Conservation (phyloP, 345 rosid genomes). For the Pistacia integerrima region DNA sequence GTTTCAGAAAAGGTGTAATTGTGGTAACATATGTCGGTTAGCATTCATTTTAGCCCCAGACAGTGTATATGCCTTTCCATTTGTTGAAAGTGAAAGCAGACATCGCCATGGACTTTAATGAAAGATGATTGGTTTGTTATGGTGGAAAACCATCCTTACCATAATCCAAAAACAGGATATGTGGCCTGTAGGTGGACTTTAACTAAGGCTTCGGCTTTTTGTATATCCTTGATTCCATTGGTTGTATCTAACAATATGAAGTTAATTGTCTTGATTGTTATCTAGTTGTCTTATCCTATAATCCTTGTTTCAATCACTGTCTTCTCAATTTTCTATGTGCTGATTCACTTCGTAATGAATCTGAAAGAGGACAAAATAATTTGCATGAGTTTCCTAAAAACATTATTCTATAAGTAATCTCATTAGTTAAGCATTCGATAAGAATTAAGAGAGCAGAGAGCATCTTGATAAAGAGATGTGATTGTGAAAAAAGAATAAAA, state of each 20-base stretch:
- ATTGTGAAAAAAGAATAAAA: no score
- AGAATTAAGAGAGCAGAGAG: neutral
- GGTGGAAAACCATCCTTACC: neutral
- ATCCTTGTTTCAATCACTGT: constrained; percentile 6
- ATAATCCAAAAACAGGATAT: neutral
- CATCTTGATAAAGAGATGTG: neutral
- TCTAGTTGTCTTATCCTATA: neutral
- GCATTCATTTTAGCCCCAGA: no score
- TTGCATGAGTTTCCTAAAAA: neutral
- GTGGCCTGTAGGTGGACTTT: neutral
- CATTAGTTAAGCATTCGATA: neutral
- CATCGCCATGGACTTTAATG: no score
- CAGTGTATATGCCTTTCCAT: no score
- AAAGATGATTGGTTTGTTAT: no score
- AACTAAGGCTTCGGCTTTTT: neutral
- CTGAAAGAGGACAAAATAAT: neutral
- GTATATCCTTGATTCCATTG: neutral
- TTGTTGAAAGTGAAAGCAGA: neutral
- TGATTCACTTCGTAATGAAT: neutral
- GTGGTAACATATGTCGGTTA: no score
- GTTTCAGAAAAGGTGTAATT: no score
- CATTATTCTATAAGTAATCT: neutral
- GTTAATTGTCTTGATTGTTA: neutral
- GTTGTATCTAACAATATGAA: neutral
- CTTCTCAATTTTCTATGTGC: neutral